Percentiles rank a stretch among this genome's conserved stretches.
Conservation (phyloP, 2,329 filamentous ascomycete species). For the Fusarium euwallaceae region DNA sequence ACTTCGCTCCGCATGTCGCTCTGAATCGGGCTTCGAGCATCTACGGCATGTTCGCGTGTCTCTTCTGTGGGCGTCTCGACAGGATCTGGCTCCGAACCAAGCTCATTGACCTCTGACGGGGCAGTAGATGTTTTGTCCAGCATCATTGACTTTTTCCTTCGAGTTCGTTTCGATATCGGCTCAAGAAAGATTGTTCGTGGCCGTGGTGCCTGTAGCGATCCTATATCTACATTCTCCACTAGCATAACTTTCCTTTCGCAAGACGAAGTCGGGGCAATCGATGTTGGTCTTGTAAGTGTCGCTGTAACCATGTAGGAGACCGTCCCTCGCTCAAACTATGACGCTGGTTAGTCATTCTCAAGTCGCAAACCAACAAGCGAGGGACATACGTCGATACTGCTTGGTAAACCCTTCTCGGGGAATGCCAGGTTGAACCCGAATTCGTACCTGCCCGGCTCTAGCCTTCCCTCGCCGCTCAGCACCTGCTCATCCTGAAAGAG, state of each 20-base stretch:
- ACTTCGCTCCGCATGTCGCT: constrained; percentile 75
- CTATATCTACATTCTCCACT: constrained; percentile 87
- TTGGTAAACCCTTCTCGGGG: constrained; percentile 78
- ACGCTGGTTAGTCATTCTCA: constrained; percentile 20
- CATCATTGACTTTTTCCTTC: constrained; percentile 68
- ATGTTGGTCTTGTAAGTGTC: constrained; percentile 88
- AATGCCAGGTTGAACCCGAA: constrained; percentile 84
- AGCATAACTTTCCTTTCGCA: constrained; percentile 87
- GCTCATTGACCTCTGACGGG: constrained; percentile 55
- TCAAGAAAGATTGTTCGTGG: constrained; percentile 89
- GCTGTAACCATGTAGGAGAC: constrained; percentile 93
- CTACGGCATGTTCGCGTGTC: constrained; percentile 51
- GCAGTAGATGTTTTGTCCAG: constrained; percentile 61
- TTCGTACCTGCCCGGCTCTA: constrained; percentile 81
- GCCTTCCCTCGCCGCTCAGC: constrained; percentile 80
- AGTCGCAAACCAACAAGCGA: not conserved
- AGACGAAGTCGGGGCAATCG: constrained; percentile 82
- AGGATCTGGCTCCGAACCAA: constrained; percentile 52
- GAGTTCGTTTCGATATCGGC: constrained; percentile 80
- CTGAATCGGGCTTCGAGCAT: constrained; percentile 58
- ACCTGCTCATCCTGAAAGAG: constrained; percentile 87
- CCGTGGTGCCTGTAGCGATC: constrained; percentile 78
- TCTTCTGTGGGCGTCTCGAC: constrained; percentile 59
- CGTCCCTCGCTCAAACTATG: constrained; percentile 92
- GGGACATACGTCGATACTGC: constrained; percentile 88